Evolutionary conservation across 768 basidiomycete genomes (phyloP).

Genomic region (Trametes punicea): DNA sequence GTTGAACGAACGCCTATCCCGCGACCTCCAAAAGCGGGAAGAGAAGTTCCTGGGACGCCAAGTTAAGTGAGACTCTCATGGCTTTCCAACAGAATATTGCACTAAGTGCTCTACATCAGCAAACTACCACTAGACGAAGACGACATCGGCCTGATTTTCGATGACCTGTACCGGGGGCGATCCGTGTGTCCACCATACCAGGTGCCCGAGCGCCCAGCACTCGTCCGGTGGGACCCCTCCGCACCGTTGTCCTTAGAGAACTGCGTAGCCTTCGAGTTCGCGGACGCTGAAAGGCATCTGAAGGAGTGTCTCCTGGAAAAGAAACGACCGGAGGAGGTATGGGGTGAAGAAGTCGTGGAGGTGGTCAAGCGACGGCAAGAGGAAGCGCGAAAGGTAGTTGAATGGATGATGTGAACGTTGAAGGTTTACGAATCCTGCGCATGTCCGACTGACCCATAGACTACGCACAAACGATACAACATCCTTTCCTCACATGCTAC

Average conservation of each 20-base stretch:
- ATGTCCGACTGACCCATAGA: too few relatives aligned
- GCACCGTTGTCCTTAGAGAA: slow-evolving; percentile 71
- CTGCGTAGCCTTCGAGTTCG: slow-evolving; percentile 77
- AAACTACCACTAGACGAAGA: slow-evolving; percentile 78
- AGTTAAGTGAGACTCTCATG: slow-evolving; percentile 47
- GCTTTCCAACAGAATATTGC: too few relatives aligned
- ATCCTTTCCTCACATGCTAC: too few relatives aligned
- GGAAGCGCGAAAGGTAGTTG: slow-evolving; percentile 55
- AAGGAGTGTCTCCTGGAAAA: slow-evolving; percentile 35
- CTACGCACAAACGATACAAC: too few relatives aligned
- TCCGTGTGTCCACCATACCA: slow-evolving; percentile 75
- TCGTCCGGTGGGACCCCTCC: slow-evolving; percentile 78
- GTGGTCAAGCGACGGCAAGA: slow-evolving; percentile 55
- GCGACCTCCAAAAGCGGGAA: slow-evolving; percentile 75
- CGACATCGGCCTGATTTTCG: slow-evolving; percentile 80
- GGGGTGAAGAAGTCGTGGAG: slow-evolving; percentile 62
- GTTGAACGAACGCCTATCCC: slow-evolving; percentile 74
- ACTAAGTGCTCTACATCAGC: too few relatives aligned
- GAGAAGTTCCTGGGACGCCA: slow-evolving; percentile 54
- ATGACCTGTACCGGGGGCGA: slow-evolving; percentile 80
- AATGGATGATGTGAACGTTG: slow-evolving; percentile 55
- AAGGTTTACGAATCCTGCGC: too few relatives aligned
- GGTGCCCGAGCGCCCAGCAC: slow-evolving; percentile 66
- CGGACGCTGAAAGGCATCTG: slow-evolving; percentile 69
- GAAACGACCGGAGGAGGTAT: slow-evolving; percentile 50